Base-by-base conservation (phyloP, 192 early-diverging fungal genomes). In the Coemansia reversa region DNA sequence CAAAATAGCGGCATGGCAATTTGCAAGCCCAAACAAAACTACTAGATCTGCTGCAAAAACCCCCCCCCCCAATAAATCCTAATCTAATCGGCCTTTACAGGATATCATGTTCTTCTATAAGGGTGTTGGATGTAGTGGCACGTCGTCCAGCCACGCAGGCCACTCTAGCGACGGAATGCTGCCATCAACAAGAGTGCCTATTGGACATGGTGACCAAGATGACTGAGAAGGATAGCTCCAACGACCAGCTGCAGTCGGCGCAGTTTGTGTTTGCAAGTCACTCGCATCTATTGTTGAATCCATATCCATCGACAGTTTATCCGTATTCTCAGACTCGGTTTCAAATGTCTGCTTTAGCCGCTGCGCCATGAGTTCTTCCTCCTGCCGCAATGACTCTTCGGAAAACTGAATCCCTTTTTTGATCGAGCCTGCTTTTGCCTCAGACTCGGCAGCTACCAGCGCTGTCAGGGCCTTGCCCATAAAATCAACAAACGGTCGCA, bases 391-490 rank as follows among this genome's bases (percentile, higher is more conserved):
- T 6, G 50, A 56, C 52, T 42, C 50, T 22, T 74, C 63, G 1
- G 67, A 63, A 11, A 62, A 47, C 28, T 0, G 16, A 20, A 28
- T n/a, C 27, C 23, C 39, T 52, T 55, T 32, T 32, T 63, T 28
- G 11, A 53, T 23, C n/a, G 19, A 35, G 6, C 22, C 33, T 5
- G 24, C 27, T 25, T 69, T 69, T 28, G 42, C 33, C 28, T 51
- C 49, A 8, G 68, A 6, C 1, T 76, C 75, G 32, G 57, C 61
- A 19, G 72, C 65, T 8, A 70, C 77, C 29, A 80, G 72, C 9
- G 77, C 77, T 16, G 65, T 65, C n/a, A 80, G 62, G 2, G 77
- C 72, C 48, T 76, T 76, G 50, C 70, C 74, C 74, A 81, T 81
- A 51, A 64, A 81, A 52, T 81, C 79, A 5, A 81, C 69, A 66